Evolutionary conservation across 805 yeast species (phyloP), one percentile per base, ranked within the genome.

Genomic region (Suhomyces vadensis): DNA sequence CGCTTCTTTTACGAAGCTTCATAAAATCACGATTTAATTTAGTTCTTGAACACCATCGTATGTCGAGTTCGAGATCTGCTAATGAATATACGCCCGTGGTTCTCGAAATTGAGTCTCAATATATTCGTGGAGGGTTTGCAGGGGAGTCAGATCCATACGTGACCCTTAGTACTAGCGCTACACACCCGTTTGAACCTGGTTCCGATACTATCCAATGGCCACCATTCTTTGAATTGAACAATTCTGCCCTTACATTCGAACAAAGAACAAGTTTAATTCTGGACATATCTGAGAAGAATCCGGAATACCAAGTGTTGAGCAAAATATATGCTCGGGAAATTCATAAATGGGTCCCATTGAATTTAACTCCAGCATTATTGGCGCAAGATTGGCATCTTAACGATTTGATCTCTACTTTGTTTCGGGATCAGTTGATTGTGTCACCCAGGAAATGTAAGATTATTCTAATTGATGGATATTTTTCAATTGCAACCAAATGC

Each of bases 81-180:
- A 47, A 43, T 33, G 58, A 54, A 23, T 54, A 49, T 29, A 46
- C 53, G 13, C 51, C 52, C 8, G 44, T 56, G 4, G 39, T 56
- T n/a, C 41, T 55, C 19, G 59, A 55, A 26, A 47, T 55, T 4
- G 58, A 56, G 10, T 42, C 56, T 13, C 43, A 54, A 22, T 50
- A 36, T 19, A 44, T 63, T 19, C 46, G 53, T 45, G 58, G 50
- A 10, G 69, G 69, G 2, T 38, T 54, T 47, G 61, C 61, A 2
- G 69, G 69, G 2, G 56, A 56, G 5, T 41, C 50, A n/a, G 3
- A 10, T 6, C 66, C 64, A 2, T 35, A 21, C 6, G 48, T 26
- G 6, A 36, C 31, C 7, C 35, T 11, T 7, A 25, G 29, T 1
- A 35, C 48, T 11, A 17, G 37, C 13, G 41, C 44, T 1, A n/a